Percentiles rank a stretch among this genome's conserved stretches.
phyloP scores from a whole-genome alignment of 2,329 filamentous ascomycete genomes.

The Arthrobotrys sphaeroides region DNA sequence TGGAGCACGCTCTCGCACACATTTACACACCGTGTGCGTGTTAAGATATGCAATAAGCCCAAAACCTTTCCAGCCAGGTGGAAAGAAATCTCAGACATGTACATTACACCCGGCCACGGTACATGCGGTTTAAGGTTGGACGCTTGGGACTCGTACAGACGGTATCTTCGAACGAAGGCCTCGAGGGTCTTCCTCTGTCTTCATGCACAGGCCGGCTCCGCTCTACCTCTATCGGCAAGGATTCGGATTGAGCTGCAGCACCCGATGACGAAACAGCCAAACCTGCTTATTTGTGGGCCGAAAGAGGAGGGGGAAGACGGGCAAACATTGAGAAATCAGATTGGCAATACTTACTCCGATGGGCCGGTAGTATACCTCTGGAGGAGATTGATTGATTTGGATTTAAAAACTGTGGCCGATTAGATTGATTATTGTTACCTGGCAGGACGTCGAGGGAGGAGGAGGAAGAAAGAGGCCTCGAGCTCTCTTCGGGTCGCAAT shows the following conservation, averaged over 20 bases:
- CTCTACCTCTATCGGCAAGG: slow-evolving; percentile 54
- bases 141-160: slow-evolving; percentile 18
- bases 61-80: slow-evolving; percentile 38
- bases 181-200: slow-evolving; percentile 2
- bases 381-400: not conserved
- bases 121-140: slow-evolving; percentile 51
- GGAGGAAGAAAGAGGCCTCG: not conserved
- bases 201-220: slow-evolving; percentile 52
- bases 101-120: slow-evolving; percentile 52
- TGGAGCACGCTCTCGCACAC: slow-evolving; percentile 20
- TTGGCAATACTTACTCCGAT: slow-evolving; percentile 47
- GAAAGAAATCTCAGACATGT: slow-evolving; percentile 53
- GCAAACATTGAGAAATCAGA: slow-evolving; percentile 12
- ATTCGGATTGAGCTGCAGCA: slow-evolving; percentile 53
- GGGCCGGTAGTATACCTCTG: not conserved
- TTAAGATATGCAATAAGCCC: slow-evolving; percentile 50
- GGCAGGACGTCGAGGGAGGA: slow-evolving; percentile 32
- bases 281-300: slow-evolving; percentile 44
- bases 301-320: slow-evolving; percentile 42
- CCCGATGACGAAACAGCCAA: slow-evolving; percentile 53
- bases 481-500: slow-evolving; percentile 51
- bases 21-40: slow-evolving; percentile 13
- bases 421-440: slow-evolving; percentile 29
- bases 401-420: slow-evolving; percentile 25
- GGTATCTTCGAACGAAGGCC: slow-evolving; percentile 19